Evolutionary conservation across 768 basidiomycete species (phyloP), one percentile per base, ranked within the genome.

Genomic region (Termitomyces heimii): DNA sequence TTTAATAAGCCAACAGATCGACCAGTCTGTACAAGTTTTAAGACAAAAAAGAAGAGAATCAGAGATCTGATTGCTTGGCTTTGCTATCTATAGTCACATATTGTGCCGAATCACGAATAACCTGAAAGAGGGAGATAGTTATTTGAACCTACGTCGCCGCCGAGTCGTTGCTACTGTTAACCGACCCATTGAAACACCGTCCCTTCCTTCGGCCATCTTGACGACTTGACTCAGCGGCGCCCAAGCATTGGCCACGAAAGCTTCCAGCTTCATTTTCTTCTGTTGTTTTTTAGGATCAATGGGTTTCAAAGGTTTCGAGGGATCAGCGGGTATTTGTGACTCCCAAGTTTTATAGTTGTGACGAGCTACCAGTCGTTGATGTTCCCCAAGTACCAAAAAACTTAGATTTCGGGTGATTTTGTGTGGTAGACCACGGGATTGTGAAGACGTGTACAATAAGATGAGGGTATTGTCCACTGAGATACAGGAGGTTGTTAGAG

Each of bases 391-490:
- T 31, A 73, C 62, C 50, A 82, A 61, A 22, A 74, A 66, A 10
- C 70, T 68, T 13, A 87, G 68, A 62, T 89, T 88, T 18, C 78
- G 78, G 6, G 85, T 83, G 6, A 83, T 62, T 56, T 71, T 72
- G 65, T 88, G 84, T 12, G 87, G 68, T 14, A 87, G 69, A 14
- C 89, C 89, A 28, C 86, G 80, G 34, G 82, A 79, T 56, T 75
- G 73, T 4, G 81, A 79, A n/a, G 89, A 85, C 28, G 75, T 81
- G 68, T 82, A 77, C 46, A 91, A 66, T 9, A 91, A 61, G 32
- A 76, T 74, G 40, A 91, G 74, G 0, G 88, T 89, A 57, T 76
- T 78, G 63, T 91, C 88, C 68, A 88, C 89, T 92, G 58, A 7
- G 53, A 44, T 54, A 9, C 18, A 48, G 14, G n/a, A 16, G 50